phyloP scores from a whole-genome alignment of 2,329 filamentous ascomycete species.

The Nectriaceae sp. region DNA sequence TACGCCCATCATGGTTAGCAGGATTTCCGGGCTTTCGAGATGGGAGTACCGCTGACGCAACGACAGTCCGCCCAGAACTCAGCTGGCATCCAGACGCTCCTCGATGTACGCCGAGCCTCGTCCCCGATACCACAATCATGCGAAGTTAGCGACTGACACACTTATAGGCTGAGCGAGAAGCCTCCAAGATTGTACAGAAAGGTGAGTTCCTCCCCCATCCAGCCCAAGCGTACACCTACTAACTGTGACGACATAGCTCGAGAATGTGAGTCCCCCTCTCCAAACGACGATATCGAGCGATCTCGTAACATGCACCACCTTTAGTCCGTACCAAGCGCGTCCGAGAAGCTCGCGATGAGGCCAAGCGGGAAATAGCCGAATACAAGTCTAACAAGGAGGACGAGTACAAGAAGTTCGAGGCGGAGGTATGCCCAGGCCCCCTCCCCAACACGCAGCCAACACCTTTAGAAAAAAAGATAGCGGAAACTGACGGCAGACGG shows the following conservation, averaged over 20 bases:
- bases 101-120: constrained; percentile 73
- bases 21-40: no score
- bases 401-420: constrained; percentile 93
- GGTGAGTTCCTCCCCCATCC: constrained; percentile 52
- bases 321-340: constrained; percentile 85
- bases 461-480: neutral
- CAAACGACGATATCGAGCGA: neutral
- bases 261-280: constrained; percentile 70
- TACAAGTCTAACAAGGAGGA: constrained; percentile 89
- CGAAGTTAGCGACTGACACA: constrained; percentile 5
- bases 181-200: constrained; percentile 98
- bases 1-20: neutral
- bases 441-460: neutral
- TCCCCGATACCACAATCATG: neutral
- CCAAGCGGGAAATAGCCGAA: constrained; percentile 95
- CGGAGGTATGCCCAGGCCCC: constrained; percentile 50
- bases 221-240: no score
- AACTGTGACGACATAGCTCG: constrained; percentile 57
- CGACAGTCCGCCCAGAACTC: constrained; percentile 95
- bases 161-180: constrained; percentile 87
- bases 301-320: constrained; percentile 8
- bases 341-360: constrained; percentile 93
- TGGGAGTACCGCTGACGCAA: constrained; percentile 25
- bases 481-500: neutral
- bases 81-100: constrained; percentile 95